Percentiles rank a stretch among this genome's conserved stretches.
Conservation (phyloP, 2,329 filamentous ascomycete genomes). For the Dothideomycetidae sp. region DNA sequence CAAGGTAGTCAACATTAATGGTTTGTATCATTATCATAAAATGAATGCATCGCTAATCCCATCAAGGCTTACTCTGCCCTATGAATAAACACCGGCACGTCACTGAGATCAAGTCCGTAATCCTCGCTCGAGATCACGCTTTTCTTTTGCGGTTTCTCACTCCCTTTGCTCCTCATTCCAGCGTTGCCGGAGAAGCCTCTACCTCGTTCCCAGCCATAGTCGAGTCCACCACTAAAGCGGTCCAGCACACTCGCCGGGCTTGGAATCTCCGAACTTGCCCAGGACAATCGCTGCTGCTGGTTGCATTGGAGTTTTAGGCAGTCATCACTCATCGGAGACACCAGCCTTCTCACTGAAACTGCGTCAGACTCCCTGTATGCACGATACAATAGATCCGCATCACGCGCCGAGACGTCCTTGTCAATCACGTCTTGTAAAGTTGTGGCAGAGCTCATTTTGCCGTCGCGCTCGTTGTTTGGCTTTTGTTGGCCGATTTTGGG, state of each 20-base stretch:
- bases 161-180: slow-evolving; percentile 19
- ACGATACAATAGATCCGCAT: slow-evolving; percentile 6
- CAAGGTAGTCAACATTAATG: no score
- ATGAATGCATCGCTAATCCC: no score
- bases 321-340: background rate
- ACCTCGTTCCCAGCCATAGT: slow-evolving; percentile 24
- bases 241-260: slow-evolving; percentile 15
- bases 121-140: slow-evolving; percentile 21
- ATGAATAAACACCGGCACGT: slow-evolving; percentile 26
- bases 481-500: background rate
- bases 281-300: background rate
- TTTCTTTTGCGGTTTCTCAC: slow-evolving; percentile 19
- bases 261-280: background rate
- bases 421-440: slow-evolving; percentile 1
- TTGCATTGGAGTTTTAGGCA: background rate
- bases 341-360: slow-evolving; percentile 4
- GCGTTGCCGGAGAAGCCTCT: slow-evolving; percentile 24
- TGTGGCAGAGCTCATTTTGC: slow-evolving; percentile 17
- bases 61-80: slow-evolving; percentile 10
- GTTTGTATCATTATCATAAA: no score
- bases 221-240: slow-evolving; percentile 24
- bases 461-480: slow-evolving; percentile 12
- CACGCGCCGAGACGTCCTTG: no score
- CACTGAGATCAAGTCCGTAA: slow-evolving; percentile 26
- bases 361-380: slow-evolving; percentile 7